phyloP scores from a whole-genome alignment of 2,329 filamentous ascomycete species.

The Hypomyces rosellus region DNA sequence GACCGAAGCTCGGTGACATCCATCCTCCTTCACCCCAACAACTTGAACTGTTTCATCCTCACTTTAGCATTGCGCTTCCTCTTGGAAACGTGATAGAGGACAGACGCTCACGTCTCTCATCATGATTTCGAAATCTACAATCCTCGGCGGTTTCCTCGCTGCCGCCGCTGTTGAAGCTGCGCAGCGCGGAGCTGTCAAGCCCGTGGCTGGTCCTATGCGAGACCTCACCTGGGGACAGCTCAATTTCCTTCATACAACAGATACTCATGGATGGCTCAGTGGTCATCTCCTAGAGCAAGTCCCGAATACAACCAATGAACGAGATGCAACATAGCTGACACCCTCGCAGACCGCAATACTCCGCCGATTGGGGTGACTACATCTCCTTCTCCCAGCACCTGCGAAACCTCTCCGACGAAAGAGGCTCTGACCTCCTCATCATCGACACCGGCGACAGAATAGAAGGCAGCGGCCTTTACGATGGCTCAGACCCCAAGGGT shows the following conservation, averaged over 20 bases:
- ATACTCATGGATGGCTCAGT: constrained; percentile 92
- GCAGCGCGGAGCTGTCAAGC: constrained; percentile 75
- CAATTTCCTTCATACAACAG: constrained; percentile 95
- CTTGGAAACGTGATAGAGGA: constrained; percentile 3
- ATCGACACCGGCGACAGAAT: constrained; percentile 90
- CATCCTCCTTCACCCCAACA: no score
- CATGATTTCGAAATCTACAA: constrained; percentile 19
- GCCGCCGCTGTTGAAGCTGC: constrained; percentile 39
- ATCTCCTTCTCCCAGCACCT: constrained; percentile 85
- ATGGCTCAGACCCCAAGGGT: constrained; percentile 81
- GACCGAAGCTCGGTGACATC: no score
- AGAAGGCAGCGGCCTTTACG: constrained; percentile 92
- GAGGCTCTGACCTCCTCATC: constrained; percentile 81
- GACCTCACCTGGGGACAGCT: constrained; percentile 86
- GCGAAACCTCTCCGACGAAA: constrained; percentile 67
- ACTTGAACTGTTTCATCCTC: no score
- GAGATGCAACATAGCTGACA: not conserved
- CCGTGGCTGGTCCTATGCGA: constrained; percentile 74
- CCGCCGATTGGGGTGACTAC: constrained; percentile 97
- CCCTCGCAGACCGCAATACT: constrained; percentile 69
- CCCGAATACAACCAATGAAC: not conserved
- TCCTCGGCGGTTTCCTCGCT: constrained; percentile 26
- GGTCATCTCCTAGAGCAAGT: constrained; percentile 84
- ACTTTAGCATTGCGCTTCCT: not conserved
- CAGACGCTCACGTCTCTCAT: constrained; percentile 7